Percentiles rank a stretch among this genome's conserved stretches.
Conservation (phyloP, 495 filamentous ascomycete species). For the Lophium mytilinum region DNA sequence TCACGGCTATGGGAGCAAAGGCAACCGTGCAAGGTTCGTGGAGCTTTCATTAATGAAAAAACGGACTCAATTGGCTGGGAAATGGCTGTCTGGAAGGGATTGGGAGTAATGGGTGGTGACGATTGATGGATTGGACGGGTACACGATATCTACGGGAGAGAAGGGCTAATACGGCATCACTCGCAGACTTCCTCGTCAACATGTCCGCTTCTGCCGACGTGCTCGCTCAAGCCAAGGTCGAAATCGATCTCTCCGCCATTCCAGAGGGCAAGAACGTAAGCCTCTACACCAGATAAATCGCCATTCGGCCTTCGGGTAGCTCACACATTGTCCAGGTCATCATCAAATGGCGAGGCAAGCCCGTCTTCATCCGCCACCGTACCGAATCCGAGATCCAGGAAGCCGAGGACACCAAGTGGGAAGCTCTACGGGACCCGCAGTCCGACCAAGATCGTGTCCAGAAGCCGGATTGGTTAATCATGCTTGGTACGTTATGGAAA, state of each 20-base stretch:
- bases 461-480: conserved; percentile 98
- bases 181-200: conserved; percentile 93
- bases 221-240: conserved; percentile 97
- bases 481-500: conserved; percentile 63
- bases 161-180: conserved; percentile 14
- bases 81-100: not conserved
- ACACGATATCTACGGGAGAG: not conserved
- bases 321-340: conserved; percentile 58
- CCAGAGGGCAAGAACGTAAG: conserved; percentile 99
- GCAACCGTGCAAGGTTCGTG: conserved; percentile 87
- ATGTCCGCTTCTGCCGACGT: conserved; percentile 99
- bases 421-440: conserved; percentile 82
- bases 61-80: not conserved
- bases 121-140: conserved; percentile 2
- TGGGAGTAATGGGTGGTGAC: not conserved
- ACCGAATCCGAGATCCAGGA: conserved; percentile 61
- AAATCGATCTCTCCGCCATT: conserved; percentile 84
- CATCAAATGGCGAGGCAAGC: conserved; percentile 99
- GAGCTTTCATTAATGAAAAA: conserved; percentile 6
- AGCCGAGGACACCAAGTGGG: conserved; percentile 50
- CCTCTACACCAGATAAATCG: not conserved
- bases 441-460: conserved; percentile 85
- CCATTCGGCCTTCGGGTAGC: conserved; percentile 1
- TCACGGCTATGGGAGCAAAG: conserved; percentile 89
- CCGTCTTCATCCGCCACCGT: conserved; percentile 99